Conservation (phyloP, 2,329 filamentous ascomycete species). For the Phaeosphaeriaceae sp. region DNA sequence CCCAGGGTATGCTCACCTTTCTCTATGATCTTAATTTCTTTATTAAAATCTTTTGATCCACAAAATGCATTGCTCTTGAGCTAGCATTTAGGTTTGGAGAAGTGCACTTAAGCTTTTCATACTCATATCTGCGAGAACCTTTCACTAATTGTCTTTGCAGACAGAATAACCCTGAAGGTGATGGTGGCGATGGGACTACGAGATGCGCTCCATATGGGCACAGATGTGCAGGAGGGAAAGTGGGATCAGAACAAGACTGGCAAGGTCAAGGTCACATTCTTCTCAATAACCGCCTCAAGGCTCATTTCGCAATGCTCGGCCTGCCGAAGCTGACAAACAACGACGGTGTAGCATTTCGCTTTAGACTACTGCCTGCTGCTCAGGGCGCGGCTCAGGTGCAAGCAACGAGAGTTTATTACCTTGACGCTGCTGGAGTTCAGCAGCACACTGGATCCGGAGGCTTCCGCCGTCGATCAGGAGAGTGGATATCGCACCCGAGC, state of each 20-base stretch:
- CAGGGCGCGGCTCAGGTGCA: background rate
- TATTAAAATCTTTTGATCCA: constrained; percentile 4
- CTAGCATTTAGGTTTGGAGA: background rate
- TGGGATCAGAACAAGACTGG: constrained; percentile 14
- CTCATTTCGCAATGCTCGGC: background rate
- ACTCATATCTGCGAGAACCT: background rate
- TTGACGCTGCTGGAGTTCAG: background rate
- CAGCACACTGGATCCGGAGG: background rate
- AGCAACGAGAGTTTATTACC: background rate
- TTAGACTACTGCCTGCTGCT: constrained; percentile 2
- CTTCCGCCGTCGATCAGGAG: background rate
- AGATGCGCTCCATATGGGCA: constrained; percentile 6
- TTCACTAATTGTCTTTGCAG: background rate
- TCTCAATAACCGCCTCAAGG: background rate
- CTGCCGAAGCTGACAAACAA: background rate
- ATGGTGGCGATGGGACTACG: constrained; percentile 4
- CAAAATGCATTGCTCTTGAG: background rate
- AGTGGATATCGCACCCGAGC: background rate
- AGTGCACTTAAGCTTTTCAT: background rate
- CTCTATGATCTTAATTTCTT: background rate
- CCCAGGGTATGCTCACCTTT: background rate
- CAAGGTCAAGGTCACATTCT: constrained; percentile 7
- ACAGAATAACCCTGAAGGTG: background rate
- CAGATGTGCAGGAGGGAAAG: background rate
- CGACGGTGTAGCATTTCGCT: background rate